Conservation (phyloP, 2,329 filamentous ascomycete species). For the Colletotrichum sp. region DNA sequence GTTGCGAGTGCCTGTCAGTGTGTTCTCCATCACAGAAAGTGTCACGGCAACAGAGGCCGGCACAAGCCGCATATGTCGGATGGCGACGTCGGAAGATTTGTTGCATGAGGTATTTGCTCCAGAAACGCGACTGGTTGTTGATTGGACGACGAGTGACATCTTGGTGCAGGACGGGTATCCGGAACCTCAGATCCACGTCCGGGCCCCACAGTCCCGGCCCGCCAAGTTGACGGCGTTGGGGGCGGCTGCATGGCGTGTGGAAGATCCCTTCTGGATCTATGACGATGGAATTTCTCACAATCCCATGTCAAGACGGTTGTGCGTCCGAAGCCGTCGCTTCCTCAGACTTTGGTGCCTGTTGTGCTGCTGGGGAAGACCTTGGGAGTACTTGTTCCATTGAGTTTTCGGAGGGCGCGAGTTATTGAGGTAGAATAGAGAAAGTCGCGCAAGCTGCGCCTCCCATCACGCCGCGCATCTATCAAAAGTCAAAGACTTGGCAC, state of each 20-base stretch:
- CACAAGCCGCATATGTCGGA: not conserved
- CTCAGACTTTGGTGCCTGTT: not conserved
- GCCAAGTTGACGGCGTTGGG: constrained; percentile 9
- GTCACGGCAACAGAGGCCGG: not conserved
- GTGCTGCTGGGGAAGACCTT: not conserved
- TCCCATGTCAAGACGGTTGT: not conserved
- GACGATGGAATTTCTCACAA: not conserved
- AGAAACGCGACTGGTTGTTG: not conserved
- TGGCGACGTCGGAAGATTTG: not conserved
- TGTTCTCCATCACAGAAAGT: not conserved
- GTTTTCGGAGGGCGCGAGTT: not conserved
- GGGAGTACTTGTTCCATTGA: not conserved
- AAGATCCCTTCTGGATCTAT: not conserved
- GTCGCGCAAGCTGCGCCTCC: not conserved
- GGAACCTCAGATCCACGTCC: not conserved
- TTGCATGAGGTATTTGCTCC: not conserved
- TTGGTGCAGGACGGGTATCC: not conserved
- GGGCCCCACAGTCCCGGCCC: not conserved
- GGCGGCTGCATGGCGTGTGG: not conserved
- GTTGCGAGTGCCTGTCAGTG: not conserved
- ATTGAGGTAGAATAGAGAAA: not conserved
- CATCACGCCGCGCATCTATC: not conserved
- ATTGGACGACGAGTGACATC: not conserved
- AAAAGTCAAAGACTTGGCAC: not conserved
- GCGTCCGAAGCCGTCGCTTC: not conserved